Evolutionary conservation across 805 yeast genomes (phyloP).

Genomic region (Maudiozyma serrabonitensis): DNA sequence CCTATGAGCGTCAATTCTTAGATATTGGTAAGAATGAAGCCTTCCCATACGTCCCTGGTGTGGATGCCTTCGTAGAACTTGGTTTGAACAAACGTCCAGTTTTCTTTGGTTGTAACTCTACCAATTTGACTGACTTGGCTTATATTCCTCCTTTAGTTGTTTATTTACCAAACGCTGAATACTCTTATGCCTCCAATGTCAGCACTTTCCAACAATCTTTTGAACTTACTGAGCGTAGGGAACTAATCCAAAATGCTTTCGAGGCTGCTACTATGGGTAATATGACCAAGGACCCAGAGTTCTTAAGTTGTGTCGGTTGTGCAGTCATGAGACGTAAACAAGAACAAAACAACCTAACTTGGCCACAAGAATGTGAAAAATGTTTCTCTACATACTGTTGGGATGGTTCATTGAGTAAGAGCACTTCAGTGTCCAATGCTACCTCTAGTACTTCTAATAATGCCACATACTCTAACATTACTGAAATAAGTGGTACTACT

Average conservation of each 20-base stretch:
- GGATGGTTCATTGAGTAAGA: slow-evolving; percentile 37
- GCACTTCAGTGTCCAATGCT: neutral
- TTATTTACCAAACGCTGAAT: slow-evolving; percentile 65
- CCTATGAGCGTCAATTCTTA: slow-evolving; percentile 51
- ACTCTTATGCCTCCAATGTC: slow-evolving; percentile 54
- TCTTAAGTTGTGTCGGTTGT: slow-evolving; percentile 71
- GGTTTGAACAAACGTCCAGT: slow-evolving; percentile 62
- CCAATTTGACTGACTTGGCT: slow-evolving; percentile 46
- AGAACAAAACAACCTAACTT: slow-evolving; percentile 54
- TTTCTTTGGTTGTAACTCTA: slow-evolving; percentile 74
- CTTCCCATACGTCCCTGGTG: slow-evolving; percentile 76
- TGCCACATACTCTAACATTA: neutral
- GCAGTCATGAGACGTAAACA: slow-evolving; percentile 72
- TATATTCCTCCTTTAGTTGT: slow-evolving; percentile 64
- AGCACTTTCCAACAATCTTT: slow-evolving; percentile 62
- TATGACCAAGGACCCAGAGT: slow-evolving; percentile 55
- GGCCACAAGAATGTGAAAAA: slow-evolving; percentile 52
- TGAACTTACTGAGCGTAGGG: slow-evolving; percentile 42
- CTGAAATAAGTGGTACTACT: neutral
- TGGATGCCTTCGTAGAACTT: slow-evolving; percentile 43
- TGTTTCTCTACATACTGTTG: slow-evolving; percentile 73
- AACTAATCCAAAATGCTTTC: slow-evolving; percentile 64
- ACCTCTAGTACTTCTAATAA: neutral
- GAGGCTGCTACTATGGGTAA: slow-evolving; percentile 58
- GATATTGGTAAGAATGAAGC: slow-evolving; percentile 46